Percentiles rank a stretch among this genome's conserved stretches.
These are phyloP conservation scores for Chenopodium suecicum DNA, from an alignment of 148 eudicot species.

Conservation along the genomic window DNA sequence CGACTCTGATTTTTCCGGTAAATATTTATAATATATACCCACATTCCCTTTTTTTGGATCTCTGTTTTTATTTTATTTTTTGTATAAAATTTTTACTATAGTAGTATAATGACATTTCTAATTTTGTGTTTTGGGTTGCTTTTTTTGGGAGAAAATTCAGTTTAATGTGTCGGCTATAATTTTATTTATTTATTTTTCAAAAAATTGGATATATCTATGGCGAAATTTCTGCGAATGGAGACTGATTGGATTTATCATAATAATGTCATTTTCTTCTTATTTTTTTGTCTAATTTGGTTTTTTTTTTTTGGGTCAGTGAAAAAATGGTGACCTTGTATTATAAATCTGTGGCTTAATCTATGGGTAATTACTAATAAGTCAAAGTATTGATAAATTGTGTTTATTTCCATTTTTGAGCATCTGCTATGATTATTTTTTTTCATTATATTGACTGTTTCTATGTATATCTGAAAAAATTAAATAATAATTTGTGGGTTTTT, in stretches of 20 bases:
- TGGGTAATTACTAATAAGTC: neutral
- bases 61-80: neutral
- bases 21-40: neutral
- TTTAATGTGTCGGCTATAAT: neutral
- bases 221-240: neutral
- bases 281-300: neutral
- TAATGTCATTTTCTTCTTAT: neutral
- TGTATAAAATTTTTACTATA: neutral
- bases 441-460: neutral
- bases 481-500: too few species aligned
- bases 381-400: neutral
- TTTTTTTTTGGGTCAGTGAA: neutral
- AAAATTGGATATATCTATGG: neutral
- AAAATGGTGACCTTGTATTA: neutral
- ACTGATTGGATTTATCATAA: neutral
- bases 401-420: neutral
- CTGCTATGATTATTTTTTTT: neutral
- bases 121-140: neutral
- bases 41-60: neutral
- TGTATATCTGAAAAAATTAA: neutral
- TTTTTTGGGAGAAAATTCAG: neutral
- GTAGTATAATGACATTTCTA: neutral
- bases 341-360: neutral
- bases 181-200: neutral
- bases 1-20: constrained; percentile 57